phyloP scores from a whole-genome alignment of 2,329 filamentous ascomycete genomes.

The Fusarium foetens region DNA sequence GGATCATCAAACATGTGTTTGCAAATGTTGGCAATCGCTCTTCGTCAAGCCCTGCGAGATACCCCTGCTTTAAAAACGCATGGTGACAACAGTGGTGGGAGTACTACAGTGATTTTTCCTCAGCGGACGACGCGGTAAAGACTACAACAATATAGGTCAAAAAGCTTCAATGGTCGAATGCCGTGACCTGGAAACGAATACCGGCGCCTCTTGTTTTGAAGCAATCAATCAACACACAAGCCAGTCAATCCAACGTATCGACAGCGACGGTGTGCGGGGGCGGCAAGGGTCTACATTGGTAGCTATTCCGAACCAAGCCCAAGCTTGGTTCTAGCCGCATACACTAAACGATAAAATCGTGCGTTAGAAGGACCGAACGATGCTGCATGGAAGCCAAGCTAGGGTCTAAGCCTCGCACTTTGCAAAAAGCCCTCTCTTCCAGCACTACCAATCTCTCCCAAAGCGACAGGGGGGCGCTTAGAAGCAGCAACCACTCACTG shows the following conservation, averaged over 20 bases:
- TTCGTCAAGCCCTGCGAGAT: slow-evolving; percentile 6
- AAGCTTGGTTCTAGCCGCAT: slow-evolving; percentile 29
- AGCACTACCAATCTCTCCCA: slow-evolving; percentile 26
- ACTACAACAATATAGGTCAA: not conserved
- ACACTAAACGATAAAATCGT: slow-evolving; percentile 43
- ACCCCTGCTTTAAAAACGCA: slow-evolving; percentile 15
- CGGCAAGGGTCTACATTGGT: slow-evolving; percentile 29
- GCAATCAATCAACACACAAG: slow-evolving; percentile 16
- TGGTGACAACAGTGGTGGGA: slow-evolving; percentile 7
- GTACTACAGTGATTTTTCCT: not conserved
- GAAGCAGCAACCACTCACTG: slow-evolving; percentile 22
- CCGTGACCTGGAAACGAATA: slow-evolving; percentile 31
- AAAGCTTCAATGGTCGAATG: slow-evolving; percentile 19
- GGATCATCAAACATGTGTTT: slow-evolving; percentile 26
- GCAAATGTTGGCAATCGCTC: slow-evolving; percentile 8
- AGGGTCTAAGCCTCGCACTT: slow-evolving; percentile 45
- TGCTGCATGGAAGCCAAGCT: slow-evolving; percentile 42
- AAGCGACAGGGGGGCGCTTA: slow-evolving; percentile 20
- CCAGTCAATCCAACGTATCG: slow-evolving; percentile 25
- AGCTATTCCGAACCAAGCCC: slow-evolving; percentile 36
- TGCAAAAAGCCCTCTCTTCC: slow-evolving; percentile 42
- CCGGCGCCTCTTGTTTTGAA: slow-evolving; percentile 26
- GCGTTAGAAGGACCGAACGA: slow-evolving; percentile 47
- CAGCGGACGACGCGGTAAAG: slow-evolving; percentile 13
- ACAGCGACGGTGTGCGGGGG: slow-evolving; percentile 40